Conservation (phyloP, 2,329 filamentous ascomycete species). For the Aureobasidium melanogenum region DNA sequence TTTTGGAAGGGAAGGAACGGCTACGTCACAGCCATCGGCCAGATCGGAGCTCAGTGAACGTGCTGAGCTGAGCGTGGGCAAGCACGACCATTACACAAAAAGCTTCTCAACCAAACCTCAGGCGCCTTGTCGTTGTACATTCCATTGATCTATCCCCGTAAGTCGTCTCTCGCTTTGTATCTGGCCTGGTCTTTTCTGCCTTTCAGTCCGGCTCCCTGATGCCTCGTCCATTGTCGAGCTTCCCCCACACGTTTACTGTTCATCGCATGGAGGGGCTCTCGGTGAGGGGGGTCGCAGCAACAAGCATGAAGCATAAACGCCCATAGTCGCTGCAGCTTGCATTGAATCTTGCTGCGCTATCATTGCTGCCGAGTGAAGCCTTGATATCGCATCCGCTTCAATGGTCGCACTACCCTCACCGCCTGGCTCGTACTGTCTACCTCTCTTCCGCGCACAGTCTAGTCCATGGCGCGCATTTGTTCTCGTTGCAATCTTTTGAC, state of each 20-base stretch:
- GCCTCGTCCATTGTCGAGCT: neutral
- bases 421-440: neutral
- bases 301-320: neutral
- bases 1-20: neutral
- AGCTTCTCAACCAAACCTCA: constrained; percentile 4
- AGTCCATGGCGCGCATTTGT: neutral
- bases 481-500: neutral
- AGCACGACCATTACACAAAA: constrained; percentile 3
- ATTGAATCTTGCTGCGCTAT: neutral
- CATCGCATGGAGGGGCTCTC: constrained; percentile 3
- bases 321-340: neutral
- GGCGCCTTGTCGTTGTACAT: neutral
- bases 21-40: neutral
- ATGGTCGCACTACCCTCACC: neutral
- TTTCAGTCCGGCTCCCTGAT: neutral
- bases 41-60: neutral
- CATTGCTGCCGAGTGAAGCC: neutral
- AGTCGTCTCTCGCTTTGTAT: neutral
- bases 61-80: neutral
- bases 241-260: neutral
- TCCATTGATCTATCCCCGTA: neutral
- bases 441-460: neutral
- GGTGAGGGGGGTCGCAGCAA: neutral
- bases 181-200: neutral
- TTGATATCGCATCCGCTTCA: neutral